These are phyloP conservation scores for Venturia oleaginea DNA, from an alignment of 2,329 filamentous ascomycete species.

Conservation along the genomic window DNA sequence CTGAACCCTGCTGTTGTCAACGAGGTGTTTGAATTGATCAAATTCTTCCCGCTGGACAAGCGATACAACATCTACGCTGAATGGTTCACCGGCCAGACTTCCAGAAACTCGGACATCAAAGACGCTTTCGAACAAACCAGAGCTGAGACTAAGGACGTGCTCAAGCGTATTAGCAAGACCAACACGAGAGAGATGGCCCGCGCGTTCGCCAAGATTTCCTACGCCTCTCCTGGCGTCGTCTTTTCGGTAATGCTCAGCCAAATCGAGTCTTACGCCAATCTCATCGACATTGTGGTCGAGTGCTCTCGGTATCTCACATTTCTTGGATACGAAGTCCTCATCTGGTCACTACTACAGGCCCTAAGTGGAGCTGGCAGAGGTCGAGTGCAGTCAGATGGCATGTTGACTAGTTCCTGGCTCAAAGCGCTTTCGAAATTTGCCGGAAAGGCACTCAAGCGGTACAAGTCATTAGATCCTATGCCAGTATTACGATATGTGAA, in stretches of 20 bases:
- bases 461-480: constrained; percentile 70
- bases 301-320: constrained; percentile 91
- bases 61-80: constrained; percentile 88
- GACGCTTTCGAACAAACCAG: constrained; percentile 67
- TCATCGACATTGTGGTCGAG: constrained; percentile 90
- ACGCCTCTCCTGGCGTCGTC: constrained; percentile 81
- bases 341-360: constrained; percentile 79
- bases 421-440: constrained; percentile 85
- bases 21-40: constrained; percentile 76
- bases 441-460: constrained; percentile 80
- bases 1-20: constrained; percentile 77
- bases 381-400: constrained; percentile 53
- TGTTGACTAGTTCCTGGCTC: constrained; percentile 85
- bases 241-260: constrained; percentile 83
- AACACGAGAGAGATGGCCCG: constrained; percentile 82
- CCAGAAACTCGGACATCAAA: constrained; percentile 67
- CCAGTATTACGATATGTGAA: constrained; percentile 87
- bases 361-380: constrained; percentile 49
- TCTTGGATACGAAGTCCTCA: constrained; percentile 84
- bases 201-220: constrained; percentile 82
- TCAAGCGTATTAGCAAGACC: constrained; percentile 83
- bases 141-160: constrained; percentile 70
- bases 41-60: constrained; percentile 63
- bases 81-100: constrained; percentile 77
- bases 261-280: constrained; percentile 87